Conservation (phyloP, 2,329 filamentous ascomycete species). For the Cordyceps pruinosa region DNA sequence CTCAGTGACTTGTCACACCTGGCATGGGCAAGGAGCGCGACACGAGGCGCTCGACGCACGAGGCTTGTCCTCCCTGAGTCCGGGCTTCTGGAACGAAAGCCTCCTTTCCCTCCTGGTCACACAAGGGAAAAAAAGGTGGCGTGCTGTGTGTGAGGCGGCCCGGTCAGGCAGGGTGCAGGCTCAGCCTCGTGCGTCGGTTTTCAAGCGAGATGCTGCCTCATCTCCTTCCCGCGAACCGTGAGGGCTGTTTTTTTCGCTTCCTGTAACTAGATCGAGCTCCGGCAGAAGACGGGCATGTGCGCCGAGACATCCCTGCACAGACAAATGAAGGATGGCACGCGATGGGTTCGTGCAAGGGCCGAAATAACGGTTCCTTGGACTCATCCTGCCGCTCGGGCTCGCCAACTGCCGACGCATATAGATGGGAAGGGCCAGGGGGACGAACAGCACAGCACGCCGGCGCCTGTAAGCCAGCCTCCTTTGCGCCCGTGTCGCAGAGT, state of each 20-base stretch:
- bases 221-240: too few species aligned
- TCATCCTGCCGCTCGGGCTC: neutral
- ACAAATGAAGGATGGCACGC: too few species aligned
- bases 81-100: neutral
- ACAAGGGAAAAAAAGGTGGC: neutral
- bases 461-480: neutral
- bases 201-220: too few species aligned
- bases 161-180: neutral
- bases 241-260: too few species aligned
- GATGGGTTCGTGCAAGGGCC: neutral
- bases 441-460: too few species aligned
- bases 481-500: neutral
- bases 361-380: neutral
- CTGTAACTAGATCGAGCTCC: too few species aligned
- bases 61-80: neutral
- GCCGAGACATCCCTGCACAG: too few species aligned
- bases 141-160: neutral
- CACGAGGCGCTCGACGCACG: too few species aligned
- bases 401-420: neutral
- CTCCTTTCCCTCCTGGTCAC: too few species aligned
- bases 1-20: too few species aligned
- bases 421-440: neutral
- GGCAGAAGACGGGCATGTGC: too few species aligned
- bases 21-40: too few species aligned
- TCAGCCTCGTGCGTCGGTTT: neutral